These are phyloP conservation scores for Suillus clintonianus DNA, from an alignment of 768 basidiomycete genomes.

Conservation along the genomic window DNA sequence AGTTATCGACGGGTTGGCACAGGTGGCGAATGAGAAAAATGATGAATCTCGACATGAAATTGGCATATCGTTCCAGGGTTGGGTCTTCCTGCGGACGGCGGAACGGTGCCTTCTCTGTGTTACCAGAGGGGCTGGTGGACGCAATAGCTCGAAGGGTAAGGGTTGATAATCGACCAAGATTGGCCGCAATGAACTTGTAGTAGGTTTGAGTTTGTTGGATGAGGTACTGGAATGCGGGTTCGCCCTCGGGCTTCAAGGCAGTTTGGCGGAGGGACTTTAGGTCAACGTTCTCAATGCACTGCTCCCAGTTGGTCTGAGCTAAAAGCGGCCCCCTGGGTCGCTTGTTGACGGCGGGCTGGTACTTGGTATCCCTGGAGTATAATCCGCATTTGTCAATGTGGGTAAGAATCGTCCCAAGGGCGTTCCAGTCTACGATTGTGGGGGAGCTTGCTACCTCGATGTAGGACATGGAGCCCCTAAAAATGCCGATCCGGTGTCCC, in stretches of 20 bases:
- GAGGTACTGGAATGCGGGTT: neutral
- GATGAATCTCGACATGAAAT: constrained; percentile 1
- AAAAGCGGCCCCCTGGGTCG: constrained; percentile 5
- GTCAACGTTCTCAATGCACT: neutral
- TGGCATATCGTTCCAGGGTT: neutral
- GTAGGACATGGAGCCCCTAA: neutral
- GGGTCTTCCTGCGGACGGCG: neutral
- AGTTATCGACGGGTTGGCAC: neutral
- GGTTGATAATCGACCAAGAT: neutral
- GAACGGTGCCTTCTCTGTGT: neutral
- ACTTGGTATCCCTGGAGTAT: neutral
- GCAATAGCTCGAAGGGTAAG: constrained; percentile 1
- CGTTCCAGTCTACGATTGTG: neutral
- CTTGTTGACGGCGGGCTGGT: neutral
- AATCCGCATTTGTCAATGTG: neutral
- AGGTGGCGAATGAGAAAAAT: neutral
- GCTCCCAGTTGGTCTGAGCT: constrained; percentile 6
- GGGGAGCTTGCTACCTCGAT: neutral
- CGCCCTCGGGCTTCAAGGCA: too few species aligned
- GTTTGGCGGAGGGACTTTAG: neutral
- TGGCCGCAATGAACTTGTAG: neutral
- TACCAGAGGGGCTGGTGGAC: constrained; percentile 1
- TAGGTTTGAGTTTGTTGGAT: neutral
- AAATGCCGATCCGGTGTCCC: too few species aligned
- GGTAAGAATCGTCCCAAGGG: neutral